Percentiles rank a stretch among this genome's conserved stretches.
These are phyloP conservation scores for Alternaria sp. DNA, from an alignment of 2,329 filamentous ascomycete species.

Conservation along the genomic window DNA sequence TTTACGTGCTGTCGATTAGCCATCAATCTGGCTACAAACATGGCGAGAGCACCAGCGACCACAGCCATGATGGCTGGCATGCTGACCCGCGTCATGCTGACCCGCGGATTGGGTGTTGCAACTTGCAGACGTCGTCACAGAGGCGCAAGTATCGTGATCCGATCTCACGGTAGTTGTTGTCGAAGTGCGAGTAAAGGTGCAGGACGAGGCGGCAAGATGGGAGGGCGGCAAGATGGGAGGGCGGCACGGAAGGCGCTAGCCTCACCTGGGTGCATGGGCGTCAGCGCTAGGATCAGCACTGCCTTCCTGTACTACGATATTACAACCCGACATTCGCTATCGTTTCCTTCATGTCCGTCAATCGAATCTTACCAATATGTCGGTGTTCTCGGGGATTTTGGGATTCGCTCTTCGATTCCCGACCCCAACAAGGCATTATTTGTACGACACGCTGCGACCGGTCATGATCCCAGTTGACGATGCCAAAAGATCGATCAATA, in stretches of 20 bases:
- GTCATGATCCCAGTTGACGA: not conserved
- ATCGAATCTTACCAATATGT: not conserved
- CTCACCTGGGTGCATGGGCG: not conserved
- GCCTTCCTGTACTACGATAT: not conserved
- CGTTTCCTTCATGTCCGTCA: not conserved
- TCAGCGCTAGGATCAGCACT: not conserved
- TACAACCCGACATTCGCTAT: not conserved
- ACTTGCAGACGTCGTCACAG: not conserved
- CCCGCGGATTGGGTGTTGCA: not conserved
- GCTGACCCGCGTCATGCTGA: constrained; percentile 13
- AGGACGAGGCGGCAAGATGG: not conserved
- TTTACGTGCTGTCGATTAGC: constrained; percentile 13
- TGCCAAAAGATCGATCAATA: not conserved
- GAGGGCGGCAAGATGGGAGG: not conserved
- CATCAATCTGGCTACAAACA: constrained; percentile 8
- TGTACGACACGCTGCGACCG: not conserved
- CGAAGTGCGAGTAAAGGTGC: not conserved
- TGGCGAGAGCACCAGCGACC: constrained; percentile 7
- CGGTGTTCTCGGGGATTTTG: not conserved
- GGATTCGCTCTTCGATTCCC: not conserved
- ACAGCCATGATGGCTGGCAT: constrained; percentile 9
- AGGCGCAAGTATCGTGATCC: not conserved
- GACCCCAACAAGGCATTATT: not conserved
- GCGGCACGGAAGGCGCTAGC: constrained; percentile 4
- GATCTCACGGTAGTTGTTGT: not conserved